Evolutionary conservation across 2,329 filamentous ascomycete genomes (phyloP), one percentile per base, ranked within the genome.

Genomic region (Epichloe gansuensis): DNA sequence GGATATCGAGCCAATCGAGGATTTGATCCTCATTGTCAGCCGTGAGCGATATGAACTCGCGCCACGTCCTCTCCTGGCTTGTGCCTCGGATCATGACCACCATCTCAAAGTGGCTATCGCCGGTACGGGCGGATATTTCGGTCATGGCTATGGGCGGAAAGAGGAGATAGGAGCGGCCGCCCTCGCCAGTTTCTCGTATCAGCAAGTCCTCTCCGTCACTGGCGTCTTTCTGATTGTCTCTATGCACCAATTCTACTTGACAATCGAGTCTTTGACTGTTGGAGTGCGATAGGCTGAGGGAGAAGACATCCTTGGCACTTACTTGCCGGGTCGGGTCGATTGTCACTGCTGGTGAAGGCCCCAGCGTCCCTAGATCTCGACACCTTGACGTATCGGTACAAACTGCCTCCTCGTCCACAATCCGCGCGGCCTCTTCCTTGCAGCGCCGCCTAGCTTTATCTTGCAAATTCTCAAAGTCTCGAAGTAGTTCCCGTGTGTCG

Each of bases 181-280:
- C 77, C 50, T 81, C 78, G 45, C 90, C 89, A n/a, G 90, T 82
- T 67, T 97, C 91, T 59, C 91, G 91, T 53, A 98, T 85, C 23
- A 98, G 78, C n/a, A 98, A 66, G 66, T 98, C 93, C 6, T 91
- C 90, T 48, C 79, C 73, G 56, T 85, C 80, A 3, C 79, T 78
- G 38, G 78, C 75, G 48, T 80, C 78, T n/a, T 78, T 75, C 25
- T 82, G 75, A 60, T 88, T 88, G 63, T 97, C 91, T 63, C 93
- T 82, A 58, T 91, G 79, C 13, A 97, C 77, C 34, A 98, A 66
- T 65, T 98, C 93, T 15, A 95, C 81, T 60, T 87, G 86, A 64
- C 93, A 96, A 61, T 89, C 88, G 45, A 98, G 77, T 55, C 90
- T 78, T 65, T 97, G 91, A 2, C 91, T 91, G 62, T 81, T 95